Percentiles rank a stretch among this genome's conserved stretches.
phyloP scores from a whole-genome alignment of 2,329 filamentous ascomycete genomes.

The Paraphaeosphaeria sporulosa region DNA sequence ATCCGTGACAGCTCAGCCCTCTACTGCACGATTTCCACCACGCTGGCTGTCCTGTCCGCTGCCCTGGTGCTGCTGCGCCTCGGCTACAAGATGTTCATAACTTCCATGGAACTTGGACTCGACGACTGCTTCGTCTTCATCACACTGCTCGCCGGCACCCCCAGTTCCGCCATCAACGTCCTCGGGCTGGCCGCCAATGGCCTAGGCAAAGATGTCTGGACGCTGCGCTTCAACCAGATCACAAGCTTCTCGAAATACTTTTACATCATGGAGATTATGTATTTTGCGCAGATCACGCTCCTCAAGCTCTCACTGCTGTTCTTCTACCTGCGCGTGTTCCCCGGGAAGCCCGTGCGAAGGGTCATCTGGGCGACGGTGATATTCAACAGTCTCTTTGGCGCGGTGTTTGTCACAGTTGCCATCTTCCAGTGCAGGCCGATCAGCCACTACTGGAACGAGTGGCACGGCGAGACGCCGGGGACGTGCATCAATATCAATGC shows the following conservation, averaged over 20 bases:
- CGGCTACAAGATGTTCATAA: conserved; percentile 47
- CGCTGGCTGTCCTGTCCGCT: conserved; percentile 45
- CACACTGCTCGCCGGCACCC: too few relatives aligned
- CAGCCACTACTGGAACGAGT: conserved; percentile 35
- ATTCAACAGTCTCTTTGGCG: conserved; percentile 28
- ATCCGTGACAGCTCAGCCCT: conserved; percentile 43
- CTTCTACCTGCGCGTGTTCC: conserved; percentile 35
- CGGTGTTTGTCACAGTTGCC: conserved; percentile 20
- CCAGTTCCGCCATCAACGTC: too few relatives aligned
- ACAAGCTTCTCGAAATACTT: conserved; percentile 48
- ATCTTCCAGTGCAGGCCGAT: conserved; percentile 41
- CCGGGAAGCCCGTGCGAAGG: conserved; percentile 15
- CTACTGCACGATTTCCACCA: conserved; percentile 43
- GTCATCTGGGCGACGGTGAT: conserved; percentile 20
- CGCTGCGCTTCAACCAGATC: conserved; percentile 50
- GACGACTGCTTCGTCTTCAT: conserved; percentile 44
- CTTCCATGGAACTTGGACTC: conserved; percentile 42
- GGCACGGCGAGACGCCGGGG: conserved; percentile 31
- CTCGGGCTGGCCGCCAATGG: conserved; percentile 38
- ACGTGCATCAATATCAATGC: conserved; percentile 42
- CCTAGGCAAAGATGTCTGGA: conserved; percentile 61
- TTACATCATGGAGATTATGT: conserved; percentile 39
- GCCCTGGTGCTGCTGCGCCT: conserved; percentile 46
- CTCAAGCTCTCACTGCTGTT: conserved; percentile 32
- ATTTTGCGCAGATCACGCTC: conserved; percentile 32